Percentiles rank a stretch among this genome's conserved stretches.
Evolutionary conservation across 2,329 filamentous ascomycete genomes (phyloP).

Genomic region (Thelonectria rubi): DNA sequence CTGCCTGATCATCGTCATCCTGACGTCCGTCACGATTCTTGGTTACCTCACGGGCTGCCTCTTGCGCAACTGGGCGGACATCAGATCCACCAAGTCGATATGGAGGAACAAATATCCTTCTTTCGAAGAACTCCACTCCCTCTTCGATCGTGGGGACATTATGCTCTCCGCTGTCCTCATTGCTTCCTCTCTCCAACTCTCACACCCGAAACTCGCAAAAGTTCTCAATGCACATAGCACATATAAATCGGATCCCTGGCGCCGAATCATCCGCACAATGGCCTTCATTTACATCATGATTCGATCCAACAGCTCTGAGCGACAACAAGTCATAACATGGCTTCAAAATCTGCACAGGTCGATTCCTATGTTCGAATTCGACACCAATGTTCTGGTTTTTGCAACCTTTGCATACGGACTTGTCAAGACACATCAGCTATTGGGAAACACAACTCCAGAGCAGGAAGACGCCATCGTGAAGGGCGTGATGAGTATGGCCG

Average conservation of each 20-base stretch:
- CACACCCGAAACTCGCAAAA: constrained; percentile 10
- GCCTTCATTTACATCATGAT: constrained; percentile 20
- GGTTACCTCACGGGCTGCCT: not conserved
- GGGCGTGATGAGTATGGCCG: constrained; percentile 16
- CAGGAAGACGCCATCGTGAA: constrained; percentile 4
- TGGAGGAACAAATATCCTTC: constrained; percentile 19
- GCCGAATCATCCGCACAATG: constrained; percentile 14
- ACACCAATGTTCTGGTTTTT: constrained; percentile 18
- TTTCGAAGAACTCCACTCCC: constrained; percentile 13
- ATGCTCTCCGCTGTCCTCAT: constrained; percentile 13
- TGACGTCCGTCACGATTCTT: not conserved
- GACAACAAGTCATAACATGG: constrained; percentile 15
- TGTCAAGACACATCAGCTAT: constrained; percentile 8
- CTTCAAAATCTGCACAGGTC: constrained; percentile 13
- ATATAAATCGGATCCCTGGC: constrained; percentile 14
- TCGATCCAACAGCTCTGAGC: constrained; percentile 14
- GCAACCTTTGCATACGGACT: constrained; percentile 17
- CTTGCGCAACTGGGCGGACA: not conserved
- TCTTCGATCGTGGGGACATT: constrained; percentile 17
- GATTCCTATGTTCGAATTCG: constrained; percentile 16
- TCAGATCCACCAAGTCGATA: not conserved
- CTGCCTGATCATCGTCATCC: constrained; percentile 38
- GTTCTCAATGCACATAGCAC: constrained; percentile 15
- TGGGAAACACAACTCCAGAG: constrained; percentile 1
- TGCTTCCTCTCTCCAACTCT: constrained; percentile 15